Evolutionary conservation across 768 basidiomycete genomes (phyloP), one percentile per base, ranked within the genome.

Genomic region (Chalciporus piperatus): DNA sequence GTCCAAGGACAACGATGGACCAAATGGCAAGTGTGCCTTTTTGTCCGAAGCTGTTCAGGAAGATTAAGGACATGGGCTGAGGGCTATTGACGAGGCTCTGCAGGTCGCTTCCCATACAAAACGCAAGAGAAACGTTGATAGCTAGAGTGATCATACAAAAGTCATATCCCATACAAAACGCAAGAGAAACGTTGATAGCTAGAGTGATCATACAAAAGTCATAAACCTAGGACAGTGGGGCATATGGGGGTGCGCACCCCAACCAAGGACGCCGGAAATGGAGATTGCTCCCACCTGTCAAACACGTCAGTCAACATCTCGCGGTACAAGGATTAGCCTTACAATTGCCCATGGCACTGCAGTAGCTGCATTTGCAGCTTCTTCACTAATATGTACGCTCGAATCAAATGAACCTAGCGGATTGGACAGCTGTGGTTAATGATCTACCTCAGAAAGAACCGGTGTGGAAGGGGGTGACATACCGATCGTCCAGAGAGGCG

Each of bases 161-260:
- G n/a, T n/a, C n/a, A n/a, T n/a, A n/a, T 27, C 83, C 83, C 81
- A 84, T 83, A 61, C 75, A 80, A 56, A 84, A 80, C 1, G 80
- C 72, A 8, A 83, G 66, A 11, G 76, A 59, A 17, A 84, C 55
- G 19, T 83, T 79, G 51, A 84, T 73, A 3, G 74, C 78, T 71
- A 22, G 22, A 22, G 22, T 2, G 22, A 22, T 62, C n/a, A 20
- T 16, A 3, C 47, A 14, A 41, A 40, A 14, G 2, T 2, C 62
- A 30, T n/a, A 59, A 25, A 2, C 41, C 2, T 11, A 1, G 11
- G n/a, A 16, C 38, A n/a, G 10, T 28, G 12, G 25, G 16, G 37
- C 20, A 14, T 19, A 17, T 41, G 4, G 3, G 42, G 45, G 16
- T 39, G 22, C 61, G 16, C 16, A 79, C 76, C 77, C 65, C 71